Conservation (phyloP, 345 rosid genomes). For the Linum usitatissimum region DNA sequence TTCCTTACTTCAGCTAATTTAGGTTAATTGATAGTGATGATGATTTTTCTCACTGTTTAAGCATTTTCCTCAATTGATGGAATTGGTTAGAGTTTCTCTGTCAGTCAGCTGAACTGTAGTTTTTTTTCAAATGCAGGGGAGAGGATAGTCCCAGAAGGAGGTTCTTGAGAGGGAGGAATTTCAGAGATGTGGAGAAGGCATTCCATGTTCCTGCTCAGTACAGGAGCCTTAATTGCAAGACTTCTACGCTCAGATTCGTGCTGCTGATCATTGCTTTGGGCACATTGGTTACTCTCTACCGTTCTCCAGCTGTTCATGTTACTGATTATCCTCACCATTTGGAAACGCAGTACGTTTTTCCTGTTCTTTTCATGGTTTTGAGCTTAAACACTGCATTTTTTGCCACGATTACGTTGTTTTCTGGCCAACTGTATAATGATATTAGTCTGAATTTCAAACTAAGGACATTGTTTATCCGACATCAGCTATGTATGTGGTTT, state of each 20-base stretch:
- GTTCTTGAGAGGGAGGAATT: conserved; percentile 33
- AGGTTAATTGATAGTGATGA: neutral
- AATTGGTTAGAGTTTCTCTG: neutral
- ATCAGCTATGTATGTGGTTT: neutral
- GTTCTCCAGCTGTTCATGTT: conserved; percentile 50
- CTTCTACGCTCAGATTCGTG: conserved; percentile 38
- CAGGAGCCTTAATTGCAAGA: conserved; percentile 48
- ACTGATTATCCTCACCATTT: conserved; percentile 36
- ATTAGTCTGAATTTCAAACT: neutral
- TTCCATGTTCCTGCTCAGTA: conserved; percentile 42
- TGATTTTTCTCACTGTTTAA: neutral
- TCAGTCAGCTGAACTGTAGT: neutral
- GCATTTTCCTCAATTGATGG: too few relatives aligned
- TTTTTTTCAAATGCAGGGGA: conserved; percentile 30
- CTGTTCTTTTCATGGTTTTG: neutral
- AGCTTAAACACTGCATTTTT: neutral
- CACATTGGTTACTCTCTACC: conserved; percentile 46
- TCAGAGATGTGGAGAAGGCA: conserved; percentile 55
- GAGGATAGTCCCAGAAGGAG: conserved; percentile 48
- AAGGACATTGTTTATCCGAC: neutral
- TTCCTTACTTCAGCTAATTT: neutral
- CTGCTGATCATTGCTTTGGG: conserved; percentile 44
- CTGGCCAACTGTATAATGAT: too few relatives aligned
- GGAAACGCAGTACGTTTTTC: conserved; percentile 27
- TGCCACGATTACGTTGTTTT: neutral